Base-by-base conservation (phyloP, 805 yeast genomes). In the Candida nanaspora region DNA sequence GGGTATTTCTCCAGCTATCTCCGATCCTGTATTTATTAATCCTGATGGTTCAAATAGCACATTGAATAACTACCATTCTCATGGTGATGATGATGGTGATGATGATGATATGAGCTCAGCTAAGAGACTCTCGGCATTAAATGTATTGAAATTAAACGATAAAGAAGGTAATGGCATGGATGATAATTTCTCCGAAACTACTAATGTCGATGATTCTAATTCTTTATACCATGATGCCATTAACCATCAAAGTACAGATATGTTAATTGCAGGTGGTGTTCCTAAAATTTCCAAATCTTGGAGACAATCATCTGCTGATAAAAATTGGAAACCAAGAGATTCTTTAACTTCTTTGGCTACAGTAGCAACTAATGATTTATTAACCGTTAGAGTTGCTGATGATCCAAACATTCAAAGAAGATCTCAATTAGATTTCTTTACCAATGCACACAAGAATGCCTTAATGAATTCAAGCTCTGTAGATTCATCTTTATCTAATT, bases 281-380 rank as follows among this genome's bases (percentile, higher is more conserved):
- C 43, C 19, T 20, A 56, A 56, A n/a, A 59, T 69, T 50, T 66
- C 73, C 53, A 72, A 63, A 52, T 81, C 82, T 5, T 82, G 89
- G 89, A 68, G 88, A 52, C 64, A 60, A 46, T 62, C 66, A 5
- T 56, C 65, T 48, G 51, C 56, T 15, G 51, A 57, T 21, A 57
- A 56, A 33, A n/a, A n/a, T n/a, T 65, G 70, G 68, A 65, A 68
- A 47, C 67, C 75, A 35, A 75, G 91, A 56, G 79, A 75, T 28
- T 82, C 94, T 9, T 68, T 77, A 41, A 74, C 73, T 30, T 85
- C 96, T 0, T 53, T 83, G 42, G 88, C 87, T 22, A 87, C 96
- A 0, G 89, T 89, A 27, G 80, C 89, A 26, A 86, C 96, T 1
- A 86, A 82, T 38, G 91, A 86, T 56, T 71, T 88, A 36, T 72